phyloP scores from a whole-genome alignment of 805 yeast genomes.

The Yamadazyma laniorum region DNA sequence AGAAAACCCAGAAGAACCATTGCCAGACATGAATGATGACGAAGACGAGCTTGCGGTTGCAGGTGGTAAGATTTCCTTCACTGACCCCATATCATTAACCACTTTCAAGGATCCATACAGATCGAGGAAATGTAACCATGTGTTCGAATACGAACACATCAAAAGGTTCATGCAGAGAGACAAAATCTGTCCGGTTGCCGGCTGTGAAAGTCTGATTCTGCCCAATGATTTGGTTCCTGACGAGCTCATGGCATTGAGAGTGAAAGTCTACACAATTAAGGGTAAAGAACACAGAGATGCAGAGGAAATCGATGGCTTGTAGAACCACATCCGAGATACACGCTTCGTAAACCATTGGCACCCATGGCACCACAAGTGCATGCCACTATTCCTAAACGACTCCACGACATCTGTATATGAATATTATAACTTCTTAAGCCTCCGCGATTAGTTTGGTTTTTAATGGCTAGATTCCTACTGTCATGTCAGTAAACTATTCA shows the following conservation, averaged over 20 bases:
- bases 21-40: conserved; percentile 45
- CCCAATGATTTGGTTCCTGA: conserved; percentile 44
- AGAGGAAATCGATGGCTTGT: not conserved
- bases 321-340: too few relatives aligned
- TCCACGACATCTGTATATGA: too few relatives aligned
- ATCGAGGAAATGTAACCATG: conserved; percentile 59
- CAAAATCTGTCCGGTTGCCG: conserved; percentile 56
- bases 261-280: conserved; percentile 30
- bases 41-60: conserved; percentile 63
- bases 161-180: conserved; percentile 23
- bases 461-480: too few relatives aligned
- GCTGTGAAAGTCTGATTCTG: conserved; percentile 43
- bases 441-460: too few relatives aligned
- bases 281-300: not conserved
- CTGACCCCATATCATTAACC: conserved; percentile 63
- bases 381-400: too few relatives aligned
- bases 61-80: conserved; percentile 68
- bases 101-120: conserved; percentile 53
- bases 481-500: conserved; percentile 17
- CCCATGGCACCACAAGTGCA: too few relatives aligned
- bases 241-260: conserved; percentile 53
- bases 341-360: too few relatives aligned
- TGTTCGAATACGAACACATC: conserved; percentile 53
- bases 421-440: too few relatives aligned
- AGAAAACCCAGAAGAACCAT: conserved; percentile 58